Conservation (phyloP, 1,284 basidiomycete species). For the Ganoderma boninense region DNA sequence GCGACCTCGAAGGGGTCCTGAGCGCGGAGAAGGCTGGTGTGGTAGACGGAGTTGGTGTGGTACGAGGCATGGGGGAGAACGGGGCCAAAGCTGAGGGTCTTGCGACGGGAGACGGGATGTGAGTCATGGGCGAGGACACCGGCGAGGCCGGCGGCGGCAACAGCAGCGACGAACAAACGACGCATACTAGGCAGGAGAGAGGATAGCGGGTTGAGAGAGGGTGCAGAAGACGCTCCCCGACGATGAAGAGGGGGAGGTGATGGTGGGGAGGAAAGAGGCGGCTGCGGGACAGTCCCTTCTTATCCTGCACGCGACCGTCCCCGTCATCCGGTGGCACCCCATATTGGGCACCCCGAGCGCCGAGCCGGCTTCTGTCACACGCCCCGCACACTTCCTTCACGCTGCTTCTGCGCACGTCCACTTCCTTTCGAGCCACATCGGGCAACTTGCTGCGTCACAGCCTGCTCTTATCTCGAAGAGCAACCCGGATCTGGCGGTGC, state of each 20-base stretch:
- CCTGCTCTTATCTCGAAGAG: conserved; percentile 1
- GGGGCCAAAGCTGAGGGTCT: conserved; percentile 85
- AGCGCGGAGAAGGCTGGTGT: conserved; percentile 48
- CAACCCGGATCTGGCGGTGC: conserved; percentile 2
- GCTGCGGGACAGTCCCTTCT: conserved; percentile 27
- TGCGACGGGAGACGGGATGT: conserved; percentile 56
- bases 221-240: conserved; percentile 31
- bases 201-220: conserved; percentile 15
- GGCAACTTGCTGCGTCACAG: background rate
- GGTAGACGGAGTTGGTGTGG: conserved; percentile 57
- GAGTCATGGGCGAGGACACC: conserved; percentile 38
- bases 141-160: conserved; percentile 43
- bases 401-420: background rate
- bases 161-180: conserved; percentile 45
- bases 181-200: conserved; percentile 36
- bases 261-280: conserved; percentile 30
- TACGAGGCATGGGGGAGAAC: conserved; percentile 77
- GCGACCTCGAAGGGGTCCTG: conserved; percentile 68
- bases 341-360: conserved; percentile 22
- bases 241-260: conserved; percentile 35
- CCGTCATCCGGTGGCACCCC: conserved; percentile 30
- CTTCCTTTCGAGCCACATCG: background rate
- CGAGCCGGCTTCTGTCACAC: conserved; percentile 3
- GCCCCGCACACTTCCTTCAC: background rate
- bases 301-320: conserved; percentile 27